Conservation (phyloP, 805 yeast genomes). For the Ogataea saltuana region DNA sequence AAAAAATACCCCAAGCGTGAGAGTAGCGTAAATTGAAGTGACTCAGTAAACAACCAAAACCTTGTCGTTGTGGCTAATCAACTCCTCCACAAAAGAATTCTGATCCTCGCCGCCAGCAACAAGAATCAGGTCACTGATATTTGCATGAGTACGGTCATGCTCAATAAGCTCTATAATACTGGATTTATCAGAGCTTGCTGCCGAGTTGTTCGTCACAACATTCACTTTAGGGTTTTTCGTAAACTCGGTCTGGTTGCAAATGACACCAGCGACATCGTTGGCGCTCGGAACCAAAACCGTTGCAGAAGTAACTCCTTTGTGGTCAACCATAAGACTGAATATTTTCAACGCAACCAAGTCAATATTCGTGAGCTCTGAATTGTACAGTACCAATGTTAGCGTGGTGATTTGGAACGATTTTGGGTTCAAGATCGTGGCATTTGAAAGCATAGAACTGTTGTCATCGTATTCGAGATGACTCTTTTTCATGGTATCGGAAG, state of each 20-base stretch:
- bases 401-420: conserved; percentile 29
- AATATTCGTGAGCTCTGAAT: conserved; percentile 15
- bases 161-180: conserved; percentile 13
- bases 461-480: conserved; percentile 11
- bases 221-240: conserved; percentile 14
- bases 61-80: conserved; percentile 27
- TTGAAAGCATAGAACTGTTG: conserved; percentile 22
- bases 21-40: background rate
- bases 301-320: conserved; percentile 19
- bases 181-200: conserved; percentile 1
- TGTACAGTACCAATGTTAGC: conserved; percentile 25
- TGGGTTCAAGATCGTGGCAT: conserved; percentile 31
- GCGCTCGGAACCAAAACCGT: conserved; percentile 14
- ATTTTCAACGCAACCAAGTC: conserved; percentile 29
- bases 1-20: background rate
- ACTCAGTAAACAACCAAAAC: conserved; percentile 26
- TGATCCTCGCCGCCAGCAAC: conserved; percentile 18
- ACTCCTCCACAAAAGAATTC: conserved; percentile 16
- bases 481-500: background rate
- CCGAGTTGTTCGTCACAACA: conserved; percentile 6
- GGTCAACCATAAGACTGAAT: conserved; percentile 26
- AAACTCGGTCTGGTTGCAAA: conserved; percentile 10
- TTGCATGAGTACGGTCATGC: background rate
- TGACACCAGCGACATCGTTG: conserved; percentile 11
- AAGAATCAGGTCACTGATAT: conserved; percentile 27